Evolutionary conservation across 2,329 filamentous ascomycete species (phyloP), one percentile per base, ranked within the genome.

Genomic region (Sclerotinia trifoliorum): DNA sequence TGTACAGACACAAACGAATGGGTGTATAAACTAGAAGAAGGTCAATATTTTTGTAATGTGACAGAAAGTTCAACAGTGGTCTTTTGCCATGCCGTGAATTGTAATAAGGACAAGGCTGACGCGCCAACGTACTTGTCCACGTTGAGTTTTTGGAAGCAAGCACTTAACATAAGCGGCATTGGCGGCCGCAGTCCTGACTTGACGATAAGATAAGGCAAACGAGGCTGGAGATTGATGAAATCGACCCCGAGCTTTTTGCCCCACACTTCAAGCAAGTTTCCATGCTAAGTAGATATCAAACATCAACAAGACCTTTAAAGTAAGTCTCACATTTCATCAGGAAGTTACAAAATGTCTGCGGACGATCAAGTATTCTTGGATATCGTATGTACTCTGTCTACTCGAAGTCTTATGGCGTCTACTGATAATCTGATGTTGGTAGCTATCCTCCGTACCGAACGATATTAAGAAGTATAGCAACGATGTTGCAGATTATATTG

Each of bases 311-410:
- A 3, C 15, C 32, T 39, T 26, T 52, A 2, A 60, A 62, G 42
- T 51, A 32, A 56, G 39, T 42, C 39, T 17, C 13, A 42, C 13
- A 60, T 60, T 60, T 68, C 15, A 32, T 46, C 57, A 67, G 6
- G 46, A 21, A n/a, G 17, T 1, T 13, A 35, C 79, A 85, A 77
- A 73, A 94, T 94, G 91, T 90, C 91, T 73, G 88, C 86, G 77
- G 90, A 94, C 78, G 90, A 93, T 77, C 88, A 92, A 80, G 88
- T 90, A 75, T 90, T 94, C 77, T 81, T 93, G 72, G 90, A 93
- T 80, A 84, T 90, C 77, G 91, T 94, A 81, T 83, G 89, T 78
- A 72, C n/a, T 17, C 26, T 57, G 52, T 60, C 21, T 1, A 19
- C 29, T 49, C 21, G 17, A 21, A 55, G 46, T 7, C 11, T 24